Base-by-base conservation (phyloP, 371 early-diverging fungal genomes). In the Batkoa obscura region DNA sequence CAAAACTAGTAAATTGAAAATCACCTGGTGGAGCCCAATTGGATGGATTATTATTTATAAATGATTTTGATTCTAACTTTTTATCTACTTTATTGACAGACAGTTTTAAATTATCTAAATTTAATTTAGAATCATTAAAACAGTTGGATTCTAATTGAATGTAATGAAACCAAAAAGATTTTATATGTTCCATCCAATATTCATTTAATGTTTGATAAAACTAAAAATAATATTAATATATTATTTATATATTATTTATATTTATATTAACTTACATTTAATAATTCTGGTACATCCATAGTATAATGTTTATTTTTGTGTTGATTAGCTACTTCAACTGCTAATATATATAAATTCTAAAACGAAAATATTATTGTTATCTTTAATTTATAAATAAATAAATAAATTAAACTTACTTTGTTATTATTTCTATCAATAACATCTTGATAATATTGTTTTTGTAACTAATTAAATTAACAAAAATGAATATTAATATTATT, bases 361-460 rank as follows among this genome's bases (percentile, higher is more conserved):
- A 17, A 37, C n/a, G n/a, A n/a, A n/a, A n/a, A n/a, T n/a, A n/a
- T n/a, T n/a, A n/a, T n/a, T n/a, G n/a, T n/a, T n/a, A n/a, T n/a
- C n/a, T n/a, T n/a, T n/a, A 50, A 53, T 43, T 5, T 34, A 39
- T n/a, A 1, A 32, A 31, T 33, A 12, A 33, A 45, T 32, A 6
- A 46, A 32, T 35, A 15, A 23, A 2, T 34, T 17, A 43, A 23
- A n/a, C 33, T 13, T 67, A 81, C 86, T 74, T 88, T 89, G 63
- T 72, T 72, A 63, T 84, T 86, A 59, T 86, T 76, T 68, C 84
- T 73, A 39, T 89, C 84, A 6, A 82, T 51, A 31, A 79, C 70
- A 55, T 81, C 81, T 52, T 80, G 73, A 41, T 79, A 76, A 61
- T 76, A 68, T 34, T 70, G 68, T 55, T 65, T 64, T 62, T 74